Conservation (phyloP, 257 asterid species). For the Jacaranda mimosifolia region DNA sequence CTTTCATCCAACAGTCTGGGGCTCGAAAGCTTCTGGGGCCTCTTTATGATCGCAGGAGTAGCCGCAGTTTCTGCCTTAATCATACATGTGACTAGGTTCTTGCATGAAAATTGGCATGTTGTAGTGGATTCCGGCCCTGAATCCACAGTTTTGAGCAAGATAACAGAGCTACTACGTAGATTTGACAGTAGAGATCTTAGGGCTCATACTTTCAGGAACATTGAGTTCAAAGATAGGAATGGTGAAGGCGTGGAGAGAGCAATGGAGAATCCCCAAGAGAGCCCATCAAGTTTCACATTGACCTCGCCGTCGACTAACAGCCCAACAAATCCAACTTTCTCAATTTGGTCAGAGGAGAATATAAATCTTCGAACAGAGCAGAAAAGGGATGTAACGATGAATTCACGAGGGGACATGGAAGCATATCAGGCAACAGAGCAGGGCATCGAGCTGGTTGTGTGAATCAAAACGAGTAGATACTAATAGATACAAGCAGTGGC, state of each 20-base stretch:
- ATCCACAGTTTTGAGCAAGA: constrained; percentile 27
- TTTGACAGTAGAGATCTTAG: constrained; percentile 45
- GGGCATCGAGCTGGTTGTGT: not conserved
- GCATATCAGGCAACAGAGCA: not conserved
- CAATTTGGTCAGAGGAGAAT: constrained; percentile 34
- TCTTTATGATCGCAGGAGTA: constrained; percentile 47
- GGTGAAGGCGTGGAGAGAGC: constrained; percentile 8
- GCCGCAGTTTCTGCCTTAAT: constrained; percentile 36
- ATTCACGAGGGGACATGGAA: not conserved
- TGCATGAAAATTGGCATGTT: constrained; percentile 44
- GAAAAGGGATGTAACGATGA: not conserved
- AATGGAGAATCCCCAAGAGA: not conserved
- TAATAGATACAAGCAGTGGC: not conserved
- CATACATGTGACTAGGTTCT: constrained; percentile 37
- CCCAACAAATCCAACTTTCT: constrained; percentile 39
- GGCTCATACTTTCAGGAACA: constrained; percentile 45
- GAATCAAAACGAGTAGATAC: not conserved
- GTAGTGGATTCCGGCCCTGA: constrained; percentile 19
- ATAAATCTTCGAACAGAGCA: not conserved
- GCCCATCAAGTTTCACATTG: constrained; percentile 22
- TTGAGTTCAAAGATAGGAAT: constrained; percentile 13
- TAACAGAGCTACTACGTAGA: not conserved
- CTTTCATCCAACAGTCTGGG: constrained; percentile 51
- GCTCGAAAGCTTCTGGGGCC: constrained; percentile 63
- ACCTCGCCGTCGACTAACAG: constrained; percentile 16